Evolutionary conservation across 2,329 filamentous ascomycete species (phyloP), one percentile per base, ranked within the genome.

Genomic region (Akanthomyces uredinophilus): DNA sequence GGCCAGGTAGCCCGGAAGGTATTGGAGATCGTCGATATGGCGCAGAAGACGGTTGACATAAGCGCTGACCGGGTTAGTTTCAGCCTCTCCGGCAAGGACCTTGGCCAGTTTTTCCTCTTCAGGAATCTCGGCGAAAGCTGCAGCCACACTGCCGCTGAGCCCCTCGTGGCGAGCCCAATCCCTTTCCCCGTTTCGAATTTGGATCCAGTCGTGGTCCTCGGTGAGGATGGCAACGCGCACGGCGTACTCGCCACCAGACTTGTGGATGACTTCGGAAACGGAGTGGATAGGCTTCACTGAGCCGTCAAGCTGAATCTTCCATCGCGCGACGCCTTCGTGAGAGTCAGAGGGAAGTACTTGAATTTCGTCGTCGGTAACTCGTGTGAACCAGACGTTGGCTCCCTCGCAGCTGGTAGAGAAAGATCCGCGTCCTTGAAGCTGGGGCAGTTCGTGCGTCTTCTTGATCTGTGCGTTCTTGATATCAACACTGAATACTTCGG

Each of bases 311-410:
- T 84, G 83, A 29, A 89, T 72, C 2, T 83, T 75, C 91, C 92
- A 97, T 60, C 87, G 84, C 16, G 86, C 89, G 37, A 97, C 79
- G 44, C 92, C 77, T n/a, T 83, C 87, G 67, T 93, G 86, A 1
- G 91, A 95, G 32, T 81, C 80, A 0, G 92, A 96, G 1, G 91
- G 91, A 6, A 91, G 82, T 29, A 96, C 80, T 35, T 83, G 80
- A 2, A 92, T 81, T 70, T 96, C 91, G 10, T 89, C 85, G 39
- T 87, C 79, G 0, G 91, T 92, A 64, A 95, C 81, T 63, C 93
- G 87, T 2, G 90, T 93, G 72, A 98, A 96, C 77, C 92, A 97
- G 8, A 96, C 88, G 69, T 95, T 93, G 22, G 89, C 87, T 63
- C 88, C 89, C 46, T 85, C 83, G 2, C 87, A 90, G 75, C 89